These are phyloP conservation scores for Trichoderma simmonsii DNA, from an alignment of 2,329 filamentous ascomycete species.

Conservation along the genomic window DNA sequence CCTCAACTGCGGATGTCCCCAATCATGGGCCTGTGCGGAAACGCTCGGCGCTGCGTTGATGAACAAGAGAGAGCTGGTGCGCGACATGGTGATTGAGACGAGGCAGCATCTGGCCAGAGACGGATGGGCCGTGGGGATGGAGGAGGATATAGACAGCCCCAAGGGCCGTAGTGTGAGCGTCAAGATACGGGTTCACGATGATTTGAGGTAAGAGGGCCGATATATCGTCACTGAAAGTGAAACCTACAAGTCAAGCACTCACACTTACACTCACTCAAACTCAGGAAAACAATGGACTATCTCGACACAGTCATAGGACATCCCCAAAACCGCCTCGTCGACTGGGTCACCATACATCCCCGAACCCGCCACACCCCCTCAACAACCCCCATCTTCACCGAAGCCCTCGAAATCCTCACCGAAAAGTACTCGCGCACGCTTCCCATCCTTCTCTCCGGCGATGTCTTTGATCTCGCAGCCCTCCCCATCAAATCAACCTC, in stretches of 20 bases:
- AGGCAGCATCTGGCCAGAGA: slow-evolving; percentile 49
- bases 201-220: slow-evolving; percentile 46
- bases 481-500: slow-evolving; percentile 42
- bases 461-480: slow-evolving; percentile 57
- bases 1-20: slow-evolving; percentile 70
- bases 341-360: slow-evolving; percentile 70
- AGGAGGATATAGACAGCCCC: slow-evolving; percentile 41
- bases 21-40: slow-evolving; percentile 69
- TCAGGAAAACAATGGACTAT: slow-evolving; percentile 55
- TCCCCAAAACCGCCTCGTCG: slow-evolving; percentile 49
- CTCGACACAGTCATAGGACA: slow-evolving; percentile 60
- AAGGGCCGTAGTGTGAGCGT: slow-evolving; percentile 61
- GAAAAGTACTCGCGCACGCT: slow-evolving; percentile 51
- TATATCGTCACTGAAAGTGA: neutral
- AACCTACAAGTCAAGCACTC: neutral
- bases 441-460: slow-evolving; percentile 66
- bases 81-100: slow-evolving; percentile 60
- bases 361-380: slow-evolving; percentile 61
- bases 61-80: slow-evolving; percentile 61
- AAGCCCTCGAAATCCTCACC: slow-evolving; percentile 56
- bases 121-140: slow-evolving; percentile 50
- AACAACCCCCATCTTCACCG: slow-evolving; percentile 58
- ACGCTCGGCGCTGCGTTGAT: slow-evolving; percentile 67
- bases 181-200: slow-evolving; percentile 67
- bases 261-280: neutral